Conservation (phyloP, 2,329 filamentous ascomycete genomes). For the Colletotrichum spaethianum region DNA sequence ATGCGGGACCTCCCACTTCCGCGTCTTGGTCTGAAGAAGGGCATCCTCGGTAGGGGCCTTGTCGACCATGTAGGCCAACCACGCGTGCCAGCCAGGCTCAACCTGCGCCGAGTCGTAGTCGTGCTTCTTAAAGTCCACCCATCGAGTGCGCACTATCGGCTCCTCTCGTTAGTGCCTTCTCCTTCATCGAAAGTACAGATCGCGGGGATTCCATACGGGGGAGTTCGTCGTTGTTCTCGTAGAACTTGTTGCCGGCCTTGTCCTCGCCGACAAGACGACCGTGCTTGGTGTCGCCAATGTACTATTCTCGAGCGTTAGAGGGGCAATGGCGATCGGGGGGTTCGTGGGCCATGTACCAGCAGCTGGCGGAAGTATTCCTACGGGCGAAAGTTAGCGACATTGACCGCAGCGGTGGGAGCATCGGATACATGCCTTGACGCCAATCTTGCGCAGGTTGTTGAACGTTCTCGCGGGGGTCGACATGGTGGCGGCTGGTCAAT, state of each 20-base stretch:
- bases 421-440: slow-evolving; percentile 79
- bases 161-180: slow-evolving; percentile 35
- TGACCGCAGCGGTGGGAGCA: slow-evolving; percentile 14
- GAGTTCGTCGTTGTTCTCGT: slow-evolving; percentile 94
- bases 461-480: slow-evolving; percentile 91
- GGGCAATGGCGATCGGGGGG: slow-evolving; percentile 41
- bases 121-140: slow-evolving; percentile 95
- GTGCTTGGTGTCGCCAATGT: slow-evolving; percentile 92
- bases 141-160: slow-evolving; percentile 86
- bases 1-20: slow-evolving; percentile 82
- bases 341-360: slow-evolving; percentile 76
- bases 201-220: slow-evolving; percentile 74
- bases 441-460: slow-evolving; percentile 88
- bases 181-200: slow-evolving; percentile 14
- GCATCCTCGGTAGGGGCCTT: slow-evolving; percentile 85
- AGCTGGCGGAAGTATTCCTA: slow-evolving; percentile 94
- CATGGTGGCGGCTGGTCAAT: slow-evolving; percentile 73
- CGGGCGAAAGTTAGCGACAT: slow-evolving; percentile 41
- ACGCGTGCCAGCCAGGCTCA: slow-evolving; percentile 97
- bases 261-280: slow-evolving; percentile 89
- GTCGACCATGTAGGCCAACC: slow-evolving; percentile 95
- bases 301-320: slow-evolving; percentile 55
- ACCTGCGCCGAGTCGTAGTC: slow-evolving; percentile 88
- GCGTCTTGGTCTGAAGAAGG: slow-evolving; percentile 75
- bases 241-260: slow-evolving; percentile 97